These are phyloP conservation scores for Begonia fuchsioides DNA, from an alignment of 306 rosid genomes.

Conservation along the genomic window DNA sequence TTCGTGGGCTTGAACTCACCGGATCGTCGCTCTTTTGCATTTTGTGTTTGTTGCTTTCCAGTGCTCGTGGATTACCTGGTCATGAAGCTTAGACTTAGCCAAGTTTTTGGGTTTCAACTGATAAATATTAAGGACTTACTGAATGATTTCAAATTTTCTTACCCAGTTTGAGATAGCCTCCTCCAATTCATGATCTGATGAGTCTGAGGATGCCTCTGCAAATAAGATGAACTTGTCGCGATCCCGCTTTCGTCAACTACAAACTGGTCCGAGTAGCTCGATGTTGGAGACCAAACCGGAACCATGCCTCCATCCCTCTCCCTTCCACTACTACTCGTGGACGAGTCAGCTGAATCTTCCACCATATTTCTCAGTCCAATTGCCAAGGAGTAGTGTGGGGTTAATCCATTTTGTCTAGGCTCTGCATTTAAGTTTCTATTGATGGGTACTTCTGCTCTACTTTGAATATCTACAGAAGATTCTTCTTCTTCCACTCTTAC, in stretches of 20 bases:
- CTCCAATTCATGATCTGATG: constrained; percentile 78
- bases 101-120: background rate
- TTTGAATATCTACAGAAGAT: constrained; percentile 34
- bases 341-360: constrained; percentile 75
- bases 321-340: constrained; percentile 56
- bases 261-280: constrained; percentile 67
- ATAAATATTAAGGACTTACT: too few species aligned
- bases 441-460: constrained; percentile 77
- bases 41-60: constrained; percentile 11
- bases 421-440: constrained; percentile 31
- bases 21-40: constrained; percentile 17
- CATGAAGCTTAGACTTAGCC: constrained; percentile 1
- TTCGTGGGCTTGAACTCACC: constrained; percentile 16
- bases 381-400: constrained; percentile 19
- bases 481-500: constrained; percentile 53
- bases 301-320: constrained; percentile 79
- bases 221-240: constrained; percentile 44
- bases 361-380: constrained; percentile 19
- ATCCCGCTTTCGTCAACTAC: constrained; percentile 61
- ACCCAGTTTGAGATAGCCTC: constrained; percentile 84
- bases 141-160: constrained; percentile 9
- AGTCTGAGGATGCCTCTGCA: constrained; percentile 87
- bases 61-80: constrained; percentile 36
- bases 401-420: constrained; percentile 26
- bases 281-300: constrained; percentile 78